A percentile compares a stretch with the other conserved stretches of the same genome.
Evolutionary conservation across 192 early-diverging fungal genomes (phyloP).

Genomic region (Dimargaris verticillata): DNA sequence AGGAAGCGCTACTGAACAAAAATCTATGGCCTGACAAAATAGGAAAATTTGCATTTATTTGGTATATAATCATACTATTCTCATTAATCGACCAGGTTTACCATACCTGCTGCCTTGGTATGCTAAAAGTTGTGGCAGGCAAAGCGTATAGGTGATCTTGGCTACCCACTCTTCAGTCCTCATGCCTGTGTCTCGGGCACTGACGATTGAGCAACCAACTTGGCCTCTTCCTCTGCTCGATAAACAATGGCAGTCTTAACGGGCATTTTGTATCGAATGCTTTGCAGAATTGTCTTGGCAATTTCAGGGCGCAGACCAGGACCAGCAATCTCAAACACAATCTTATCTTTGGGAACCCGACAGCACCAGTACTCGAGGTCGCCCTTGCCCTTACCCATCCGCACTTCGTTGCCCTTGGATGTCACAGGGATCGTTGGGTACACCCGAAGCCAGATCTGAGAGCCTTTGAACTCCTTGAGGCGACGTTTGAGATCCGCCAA

Average conservation of each 20-base stretch:
- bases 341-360: constrained; percentile 71
- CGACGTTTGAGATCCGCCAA: constrained; percentile 56
- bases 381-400: constrained; percentile 99
- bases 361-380: constrained; percentile 84
- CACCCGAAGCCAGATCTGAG: constrained; percentile 66
- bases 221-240: constrained; percentile 3
- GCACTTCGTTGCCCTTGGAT: constrained; percentile 72
- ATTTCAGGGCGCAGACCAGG: constrained; percentile 64
- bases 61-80: too few species aligned
- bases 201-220: too few species aligned
- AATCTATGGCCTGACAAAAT: too few species aligned
- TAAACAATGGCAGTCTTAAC: constrained; percentile 49
- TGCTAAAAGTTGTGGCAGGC: too few species aligned
- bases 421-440: constrained; percentile 90
- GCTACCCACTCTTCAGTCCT: too few species aligned
- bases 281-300: constrained; percentile 56
- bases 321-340: constrained; percentile 74
- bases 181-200: too few species aligned
- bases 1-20: too few species aligned
- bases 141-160: too few species aligned
- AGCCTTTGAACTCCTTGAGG: constrained; percentile 76
- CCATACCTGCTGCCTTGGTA: too few species aligned
- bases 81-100: too few species aligned
- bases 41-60: too few species aligned
- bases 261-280: constrained; percentile 45